These are phyloP conservation scores for Rhypophila decipiens DNA, from an alignment of 495 filamentous ascomycete genomes.

Conservation along the genomic window DNA sequence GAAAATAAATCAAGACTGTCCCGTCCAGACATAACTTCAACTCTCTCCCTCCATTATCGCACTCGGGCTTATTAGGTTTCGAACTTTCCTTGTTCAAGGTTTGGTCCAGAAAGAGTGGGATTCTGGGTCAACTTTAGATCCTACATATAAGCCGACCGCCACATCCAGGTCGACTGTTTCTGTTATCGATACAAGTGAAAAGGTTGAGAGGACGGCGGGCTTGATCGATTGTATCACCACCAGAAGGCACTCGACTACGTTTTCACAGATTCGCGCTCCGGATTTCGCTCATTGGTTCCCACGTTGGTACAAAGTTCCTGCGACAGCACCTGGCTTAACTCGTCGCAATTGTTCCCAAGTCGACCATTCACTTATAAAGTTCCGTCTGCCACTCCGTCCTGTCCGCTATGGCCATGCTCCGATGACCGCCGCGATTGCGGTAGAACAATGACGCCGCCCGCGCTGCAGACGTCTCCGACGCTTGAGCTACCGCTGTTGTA, in stretches of 20 bases:
- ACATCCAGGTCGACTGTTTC: no score
- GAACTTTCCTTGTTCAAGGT: no score
- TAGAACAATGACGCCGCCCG: slow-evolving; percentile 42
- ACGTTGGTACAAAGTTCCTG: no score
- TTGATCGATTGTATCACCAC: slow-evolving; percentile 8
- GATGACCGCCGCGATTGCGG: slow-evolving; percentile 22
- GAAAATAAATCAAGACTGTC: slow-evolving; percentile 5
- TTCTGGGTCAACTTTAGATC: no score
- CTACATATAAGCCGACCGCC: no score
- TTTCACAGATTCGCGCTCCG: no score
- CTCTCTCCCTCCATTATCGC: background rate
- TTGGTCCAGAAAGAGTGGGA: no score
- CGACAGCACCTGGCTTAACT: no score
- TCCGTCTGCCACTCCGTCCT: background rate
- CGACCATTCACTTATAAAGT: no score
- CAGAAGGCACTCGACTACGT: slow-evolving; percentile 1
- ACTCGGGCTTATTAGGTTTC: background rate
- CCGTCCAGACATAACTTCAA: background rate
- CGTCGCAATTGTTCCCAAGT: no score
- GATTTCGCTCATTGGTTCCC: no score
- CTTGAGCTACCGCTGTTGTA: slow-evolving; percentile 14
- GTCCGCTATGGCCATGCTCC: slow-evolving; percentile 17
- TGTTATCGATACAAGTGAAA: no score
- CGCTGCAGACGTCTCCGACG: slow-evolving; percentile 27
- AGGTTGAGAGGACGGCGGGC: background rate